Conservation (phyloP, 2,329 filamentous ascomycete genomes). For the Pyrenophora seminiperda region DNA sequence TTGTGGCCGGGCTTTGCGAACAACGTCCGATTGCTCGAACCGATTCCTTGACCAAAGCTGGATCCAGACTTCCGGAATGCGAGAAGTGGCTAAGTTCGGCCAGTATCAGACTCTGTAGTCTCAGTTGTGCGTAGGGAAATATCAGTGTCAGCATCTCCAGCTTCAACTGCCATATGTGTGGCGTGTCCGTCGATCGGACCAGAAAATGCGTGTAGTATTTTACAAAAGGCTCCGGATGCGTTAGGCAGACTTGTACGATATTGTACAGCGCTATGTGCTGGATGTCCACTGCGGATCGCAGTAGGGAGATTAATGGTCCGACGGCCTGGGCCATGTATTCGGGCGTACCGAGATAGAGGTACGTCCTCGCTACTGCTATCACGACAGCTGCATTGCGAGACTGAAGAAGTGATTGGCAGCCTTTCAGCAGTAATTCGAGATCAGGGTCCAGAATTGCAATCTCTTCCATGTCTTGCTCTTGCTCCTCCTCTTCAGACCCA, state of each 20-base stretch:
- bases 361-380: constrained; percentile 82
- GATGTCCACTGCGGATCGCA: constrained; percentile 84
- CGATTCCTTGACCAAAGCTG: constrained; percentile 81
- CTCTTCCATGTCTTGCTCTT: constrained; percentile 59
- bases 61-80: constrained; percentile 79
- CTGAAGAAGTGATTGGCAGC: constrained; percentile 82
- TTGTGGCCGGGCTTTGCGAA: constrained; percentile 65
- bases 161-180: constrained; percentile 87
- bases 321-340: constrained; percentile 76
- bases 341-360: constrained; percentile 79
- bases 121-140: constrained; percentile 78
- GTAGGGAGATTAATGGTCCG: constrained; percentile 82
- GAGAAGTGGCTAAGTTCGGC: constrained; percentile 96
- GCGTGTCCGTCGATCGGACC: constrained; percentile 76
- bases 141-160: constrained; percentile 88
- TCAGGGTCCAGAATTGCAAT: constrained; percentile 75
- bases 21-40: constrained; percentile 93
- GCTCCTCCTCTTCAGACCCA: constrained; percentile 50
- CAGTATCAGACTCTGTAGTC: constrained; percentile 83
- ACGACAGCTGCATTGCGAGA: constrained; percentile 94
- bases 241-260: constrained; percentile 88
- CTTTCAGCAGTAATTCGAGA: constrained; percentile 77
- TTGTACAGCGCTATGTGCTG: constrained; percentile 91
- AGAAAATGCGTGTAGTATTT: constrained; percentile 90
- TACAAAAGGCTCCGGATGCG: constrained; percentile 78